Base-by-base conservation (phyloP, 768 basidiomycete genomes). In the Phanerodontia chrysosporium region DNA sequence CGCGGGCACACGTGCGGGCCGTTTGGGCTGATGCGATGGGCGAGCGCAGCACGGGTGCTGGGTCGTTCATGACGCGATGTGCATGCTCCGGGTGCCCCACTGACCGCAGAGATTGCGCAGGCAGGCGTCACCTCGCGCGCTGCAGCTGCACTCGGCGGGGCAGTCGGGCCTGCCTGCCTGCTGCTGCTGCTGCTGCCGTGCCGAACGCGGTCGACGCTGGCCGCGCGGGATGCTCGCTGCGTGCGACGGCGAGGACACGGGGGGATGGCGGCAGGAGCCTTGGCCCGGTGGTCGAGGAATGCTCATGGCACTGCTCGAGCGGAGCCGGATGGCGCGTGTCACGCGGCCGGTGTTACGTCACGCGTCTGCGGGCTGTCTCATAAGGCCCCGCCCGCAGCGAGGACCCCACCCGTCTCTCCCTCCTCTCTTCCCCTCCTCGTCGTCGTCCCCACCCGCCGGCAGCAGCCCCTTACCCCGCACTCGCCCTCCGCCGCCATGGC, bases 291-390 rank as follows among this genome's bases (percentile, higher is more conserved):
- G 8, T 7, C 16, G 22, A 53, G 36, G 52, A 32, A 51, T 32
- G 51, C 35, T 51, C 51, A 29, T 35, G 51, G 49, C 49, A 25
- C 49, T 22, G 49, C 13, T 49, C 51, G 35, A 53, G 52, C 52
- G 52, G 52, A 53, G 52, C 52, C 13, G 32, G 52, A 53, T 53
- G 52, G 52, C 52, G 52, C 52, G 52, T n/a, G n/a, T 53, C 52
- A 53, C 52, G 52, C 35, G 52, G 36, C 10, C 24, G 35, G 12
- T 53, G 52, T 53, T n/a, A 53, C 52, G 52, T 53, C 52, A 53
- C 52, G 52, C 52, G 52, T 53, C 52, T 18, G 36, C 28, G 28
- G 35, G 24, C 36, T 25, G 2, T 45, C 29, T 53, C 58, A 52
- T 60, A 60, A 60, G 46, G 58, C 21, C 58, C 24, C n/a, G 22